These are phyloP conservation scores for Breviolum minutum DNA, from an alignment of 73 alveolate genomes.

Conservation along the genomic window DNA sequence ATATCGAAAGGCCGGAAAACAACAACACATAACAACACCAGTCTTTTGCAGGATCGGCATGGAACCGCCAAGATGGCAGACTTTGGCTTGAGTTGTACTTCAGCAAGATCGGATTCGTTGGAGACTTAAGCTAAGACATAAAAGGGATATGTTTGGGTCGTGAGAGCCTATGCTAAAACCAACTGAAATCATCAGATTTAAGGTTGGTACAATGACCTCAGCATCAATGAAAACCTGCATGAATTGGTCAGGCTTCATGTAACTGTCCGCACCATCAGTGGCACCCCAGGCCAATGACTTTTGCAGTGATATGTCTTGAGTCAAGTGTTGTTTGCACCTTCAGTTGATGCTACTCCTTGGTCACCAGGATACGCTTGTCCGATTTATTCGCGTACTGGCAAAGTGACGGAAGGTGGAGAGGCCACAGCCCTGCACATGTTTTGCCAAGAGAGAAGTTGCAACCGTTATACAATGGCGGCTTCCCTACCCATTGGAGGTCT, in stretches of 20 bases:
- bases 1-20: neutral
- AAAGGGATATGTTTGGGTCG: neutral
- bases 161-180: neutral
- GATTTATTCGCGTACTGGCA: conserved; percentile 78
- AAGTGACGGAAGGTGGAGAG: conserved; percentile 92
- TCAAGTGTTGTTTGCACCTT: neutral
- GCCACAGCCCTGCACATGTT: neutral
- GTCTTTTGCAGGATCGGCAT: conserved; percentile 59
- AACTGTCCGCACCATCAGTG: conserved; percentile 83
- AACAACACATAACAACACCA: neutral
- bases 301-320: neutral
- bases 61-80: conserved; percentile 95
- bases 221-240: neutral
- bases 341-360: neutral
- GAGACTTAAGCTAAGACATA: neutral
- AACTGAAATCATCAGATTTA: too few relatives aligned
- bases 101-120: conserved; percentile 40
- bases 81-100: conserved; percentile 92
- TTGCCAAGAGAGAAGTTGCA: neutral
- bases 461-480: neutral
- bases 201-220: neutral
- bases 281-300: conserved; percentile 53
- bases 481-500: neutral
- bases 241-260: conserved; percentile 66
- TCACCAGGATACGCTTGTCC: conserved; percentile 86